Conservation (phyloP, 2,329 filamentous ascomycete species). For the Fusarium secorum region DNA sequence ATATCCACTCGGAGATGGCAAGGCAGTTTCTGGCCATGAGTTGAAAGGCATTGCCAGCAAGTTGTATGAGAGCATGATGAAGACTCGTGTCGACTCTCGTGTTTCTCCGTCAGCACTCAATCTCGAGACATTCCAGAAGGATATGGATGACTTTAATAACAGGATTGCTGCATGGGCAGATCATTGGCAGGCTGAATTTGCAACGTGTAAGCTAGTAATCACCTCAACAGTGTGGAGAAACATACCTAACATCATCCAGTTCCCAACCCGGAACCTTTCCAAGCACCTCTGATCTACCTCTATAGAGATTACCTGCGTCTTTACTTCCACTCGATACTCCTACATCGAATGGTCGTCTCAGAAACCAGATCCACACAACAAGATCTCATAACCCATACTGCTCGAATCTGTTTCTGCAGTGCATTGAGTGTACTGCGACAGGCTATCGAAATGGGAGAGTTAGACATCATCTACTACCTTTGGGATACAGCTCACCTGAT, state of each 20-base stretch:
- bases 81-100: rapidly evolving
- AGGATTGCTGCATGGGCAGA: not conserved
- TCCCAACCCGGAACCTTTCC: not conserved
- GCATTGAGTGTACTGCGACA: not conserved
- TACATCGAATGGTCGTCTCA: not conserved
- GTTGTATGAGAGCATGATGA: not conserved
- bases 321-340: not conserved
- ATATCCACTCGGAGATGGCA: not conserved
- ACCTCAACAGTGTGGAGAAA: rapidly evolving
- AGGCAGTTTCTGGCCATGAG: not conserved
- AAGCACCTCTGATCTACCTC: not conserved
- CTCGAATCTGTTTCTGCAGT: not conserved
- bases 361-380: not conserved
- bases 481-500: not conserved
- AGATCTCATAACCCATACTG: not conserved
- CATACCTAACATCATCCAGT: not conserved
- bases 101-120: not conserved
- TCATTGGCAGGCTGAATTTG: not conserved
- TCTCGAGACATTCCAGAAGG: rapidly evolving
- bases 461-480: not conserved
- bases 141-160: not conserved
- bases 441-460: not conserved
- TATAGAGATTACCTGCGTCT: not conserved
- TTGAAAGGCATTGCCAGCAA: not conserved
- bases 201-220: not conserved